phyloP scores from a whole-genome alignment of 805 yeast genomes.

The Kodamaea sagamina region DNA sequence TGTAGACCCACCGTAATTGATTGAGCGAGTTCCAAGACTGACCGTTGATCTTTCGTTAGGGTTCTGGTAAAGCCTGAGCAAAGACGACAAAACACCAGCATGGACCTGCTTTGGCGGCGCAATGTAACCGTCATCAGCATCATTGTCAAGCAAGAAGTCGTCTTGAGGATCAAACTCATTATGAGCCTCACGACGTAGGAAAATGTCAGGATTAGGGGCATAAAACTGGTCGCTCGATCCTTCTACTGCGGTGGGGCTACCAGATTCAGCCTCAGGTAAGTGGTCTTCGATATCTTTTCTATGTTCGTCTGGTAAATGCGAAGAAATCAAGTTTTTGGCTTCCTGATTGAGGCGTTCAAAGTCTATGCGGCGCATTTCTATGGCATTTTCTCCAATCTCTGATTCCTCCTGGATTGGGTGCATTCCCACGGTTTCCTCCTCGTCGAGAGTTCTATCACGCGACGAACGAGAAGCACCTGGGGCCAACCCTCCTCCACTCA shows the following conservation, averaged over 20 bases:
- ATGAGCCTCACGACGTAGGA: conserved; percentile 26
- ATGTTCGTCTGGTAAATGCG: conserved; percentile 41
- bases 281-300: conserved; percentile 1
- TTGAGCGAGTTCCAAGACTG: conserved; percentile 25
- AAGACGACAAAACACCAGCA: conserved; percentile 83
- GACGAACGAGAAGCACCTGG: conserved; percentile 38
- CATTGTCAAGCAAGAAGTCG: conserved; percentile 33
- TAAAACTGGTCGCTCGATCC: conserved; percentile 21
- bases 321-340: conserved; percentile 55
- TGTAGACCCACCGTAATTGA: conserved; percentile 8
- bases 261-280: background rate
- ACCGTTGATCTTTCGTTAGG: conserved; percentile 33
- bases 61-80: conserved; percentile 68
- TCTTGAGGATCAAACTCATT: conserved; percentile 28
- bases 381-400: conserved; percentile 31
- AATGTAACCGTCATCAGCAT: conserved; percentile 34
- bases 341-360: conserved; percentile 48
- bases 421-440: conserved; percentile 23
- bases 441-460: conserved; percentile 22
- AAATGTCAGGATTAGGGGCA: conserved; percentile 49
- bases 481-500: conserved; percentile 44
- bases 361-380: conserved; percentile 48
- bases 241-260: conserved; percentile 1
- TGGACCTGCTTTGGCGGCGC: conserved; percentile 58
- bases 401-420: conserved; percentile 10